These are phyloP conservation scores for Starmera quercuum DNA, from an alignment of 805 yeast species.

Conservation along the genomic window DNA sequence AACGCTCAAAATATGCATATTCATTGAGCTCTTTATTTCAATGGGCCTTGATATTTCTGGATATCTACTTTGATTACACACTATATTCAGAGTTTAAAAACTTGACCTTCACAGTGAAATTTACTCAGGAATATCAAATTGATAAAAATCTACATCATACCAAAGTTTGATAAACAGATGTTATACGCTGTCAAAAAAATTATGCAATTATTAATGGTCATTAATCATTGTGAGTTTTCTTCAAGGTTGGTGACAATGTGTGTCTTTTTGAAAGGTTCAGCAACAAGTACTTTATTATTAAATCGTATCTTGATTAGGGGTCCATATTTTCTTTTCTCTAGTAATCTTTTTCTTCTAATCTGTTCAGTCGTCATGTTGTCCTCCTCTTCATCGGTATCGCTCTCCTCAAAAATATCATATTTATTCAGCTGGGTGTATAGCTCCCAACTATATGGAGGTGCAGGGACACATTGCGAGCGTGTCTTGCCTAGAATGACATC, in stretches of 20 bases:
- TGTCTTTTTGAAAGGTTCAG: conserved; percentile 18
- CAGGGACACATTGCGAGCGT: conserved; percentile 1
- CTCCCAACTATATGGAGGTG: conserved; percentile 6
- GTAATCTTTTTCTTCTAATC: conserved; percentile 9
- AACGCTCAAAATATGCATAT: conserved; percentile 6
- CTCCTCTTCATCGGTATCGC: conserved; percentile 23
- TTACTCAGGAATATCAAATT: background rate
- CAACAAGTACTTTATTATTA: conserved; percentile 12
- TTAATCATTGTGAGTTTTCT: conserved; percentile 1
- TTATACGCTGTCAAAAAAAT: conserved; percentile 1
- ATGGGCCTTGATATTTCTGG: conserved; percentile 7
- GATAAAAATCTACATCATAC: background rate
- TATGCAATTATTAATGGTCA: background rate
- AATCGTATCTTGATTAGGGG: conserved; percentile 18
- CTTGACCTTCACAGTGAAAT: background rate
- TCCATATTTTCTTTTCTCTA: conserved; percentile 12
- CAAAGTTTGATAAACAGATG: conserved; percentile 2
- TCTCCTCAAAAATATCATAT: conserved; percentile 16
- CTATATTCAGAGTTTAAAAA: background rate
- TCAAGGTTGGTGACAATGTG: conserved; percentile 8
- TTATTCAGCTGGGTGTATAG: conserved; percentile 13
- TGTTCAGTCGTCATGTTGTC: conserved; percentile 9
- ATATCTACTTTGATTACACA: conserved; percentile 7
- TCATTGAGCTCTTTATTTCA: conserved; percentile 12
- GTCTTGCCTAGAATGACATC: conserved; percentile 14